Base-by-base conservation (phyloP, 768 basidiomycete genomes). In the Podaxis sp. region DNA sequence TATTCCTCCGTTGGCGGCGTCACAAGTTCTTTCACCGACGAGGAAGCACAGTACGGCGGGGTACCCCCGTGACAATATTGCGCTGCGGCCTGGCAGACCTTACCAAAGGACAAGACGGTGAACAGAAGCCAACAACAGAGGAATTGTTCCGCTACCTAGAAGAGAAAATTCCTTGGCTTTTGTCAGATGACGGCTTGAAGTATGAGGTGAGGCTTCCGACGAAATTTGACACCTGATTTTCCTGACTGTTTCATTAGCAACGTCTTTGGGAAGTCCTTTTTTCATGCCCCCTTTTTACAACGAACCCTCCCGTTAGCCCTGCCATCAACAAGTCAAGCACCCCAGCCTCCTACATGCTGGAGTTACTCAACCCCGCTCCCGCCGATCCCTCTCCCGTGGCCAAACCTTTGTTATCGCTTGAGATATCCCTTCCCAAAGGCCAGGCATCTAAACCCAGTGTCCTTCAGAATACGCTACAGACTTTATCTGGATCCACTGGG, bases 401-500 rank as follows among this genome's bases (percentile, higher is more conserved):
- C 19, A 66, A 71, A 53, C 79, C 80, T 8, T 70, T 84, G 27
- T 65, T 69, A 1, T 61, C 66, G 4, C 70, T 85, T 6, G 71
- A 74, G 5, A 64, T 71, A 6, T 66, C 75, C 17, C 65, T 83
- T 17, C 77, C 80, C 15, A 74, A 70, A 65, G 66, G 64, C 61
- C 67, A 69, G 19, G 65, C 70, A n/a, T 52, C 73, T 9, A 70
- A 68, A 51, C 68, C 72, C 25, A 79, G 73, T 51, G 75, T 80
- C 6, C 77, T 79, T 68, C 88, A 90, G 67, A 81, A 85, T 67
- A 86, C 86, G 9, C 75, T 92, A 5, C 83, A 91, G 69, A 71
- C 83, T 0, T 78, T 92, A 43, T 81, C 87, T 1, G 87, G 90
- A 67, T 82, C 93, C 63, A 93, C 91, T 0, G 90, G 91, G 6